Evolutionary conservation across 495 filamentous ascomycete genomes (phyloP), one percentile per base, ranked within the genome.

Genomic region (Neurospora cerealis): DNA sequence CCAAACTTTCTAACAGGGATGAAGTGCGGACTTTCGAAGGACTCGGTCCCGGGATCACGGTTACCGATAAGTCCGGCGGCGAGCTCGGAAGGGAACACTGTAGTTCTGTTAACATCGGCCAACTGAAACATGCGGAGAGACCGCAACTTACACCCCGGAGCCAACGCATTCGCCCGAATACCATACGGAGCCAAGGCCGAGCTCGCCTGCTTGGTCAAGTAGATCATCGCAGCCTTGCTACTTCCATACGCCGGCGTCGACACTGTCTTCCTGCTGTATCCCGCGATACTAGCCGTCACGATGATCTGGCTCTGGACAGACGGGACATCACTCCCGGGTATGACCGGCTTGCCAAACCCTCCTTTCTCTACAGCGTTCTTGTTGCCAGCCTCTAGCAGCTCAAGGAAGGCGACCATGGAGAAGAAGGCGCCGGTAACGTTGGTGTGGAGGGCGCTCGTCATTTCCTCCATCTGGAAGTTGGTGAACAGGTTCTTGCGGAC

Each of bases 311-410:
- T 86, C 76, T 88, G 84, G 15, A 89, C 75, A 46, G 85, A 80
- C 5, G 81, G 83, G 1, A 83, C 79, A 15, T 74, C 69, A 44
- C 78, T 76, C 5, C 76, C 78, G 8, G 38, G 38, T 19, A 34
- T 73, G 1, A 48, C 4, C 1, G 81, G 79, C 10, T 48, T 70
- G 7, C 81, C 82, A 32, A 83, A 82, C 4, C 81, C 82, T 1
- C 76, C 77, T 8, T 79, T 69, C 37, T 86, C 71, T 74, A 89
- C 79, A 36, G 84, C 81, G 0, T 74, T 71, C 79, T 86, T 84
- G 78, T 92, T 92, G 7, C 89, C 90, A 10, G 82, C 83, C n/a
- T 90, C 88, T 7, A 93, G 84, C n/a, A 93, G 80, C 3, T 86
- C 86, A 38, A 92, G 74, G 74, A 93, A 92, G 0, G 90, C 90